Base-by-base conservation (phyloP, 768 basidiomycete species). In the Suillus spraguei region DNA sequence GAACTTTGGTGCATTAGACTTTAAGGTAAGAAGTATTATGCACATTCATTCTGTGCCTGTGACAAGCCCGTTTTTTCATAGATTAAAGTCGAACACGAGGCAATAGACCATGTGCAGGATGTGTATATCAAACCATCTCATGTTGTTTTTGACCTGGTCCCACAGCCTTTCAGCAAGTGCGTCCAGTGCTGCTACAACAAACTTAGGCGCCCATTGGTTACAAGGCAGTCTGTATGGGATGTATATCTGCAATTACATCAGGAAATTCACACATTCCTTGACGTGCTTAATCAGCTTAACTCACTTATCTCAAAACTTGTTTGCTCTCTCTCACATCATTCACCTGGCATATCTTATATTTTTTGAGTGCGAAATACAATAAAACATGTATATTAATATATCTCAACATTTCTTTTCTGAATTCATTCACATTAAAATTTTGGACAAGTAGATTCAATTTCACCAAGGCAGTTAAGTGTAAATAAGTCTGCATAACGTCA, bases 81-180 rank as follows among this genome's bases (percentile, higher is more conserved):
- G 42, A 44, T 44, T 20, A 44, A n/a, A 3, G 20, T 44, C 2
- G 20, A 44, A 44, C 20, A 4, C 1, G 20, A 44, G 4, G 20
- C 42, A 4, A 38, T 5, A 3, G 42, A 66, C 6, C 70, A 72
- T 33, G 67, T 71, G n/a, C 56, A 67, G 24, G 9, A 58, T 2
- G 24, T 66, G 10, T 81, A 72, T 60, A 76, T 78, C 0, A 77
- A 72, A 2, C 68, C 66, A 2, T 68, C 73, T 60, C 71, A 79
- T 55, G 64, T 3, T 78, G 38, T 39, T 3, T 39, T 39, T 5
- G 38, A 39, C 16, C 38, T 39, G 14, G 38, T 39, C 1, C 38
- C 80, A 1, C 68, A 67, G 0, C 47, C 61, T 0, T 78, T 81
- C 59, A 46, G 70, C 22, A 14, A 39, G 0, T 70, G 53, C 11